Percentiles rank a stretch among this genome's conserved stretches.
phyloP scores from a whole-genome alignment of 1,139 yeast genomes.

The Geotrichum klebahnii region DNA sequence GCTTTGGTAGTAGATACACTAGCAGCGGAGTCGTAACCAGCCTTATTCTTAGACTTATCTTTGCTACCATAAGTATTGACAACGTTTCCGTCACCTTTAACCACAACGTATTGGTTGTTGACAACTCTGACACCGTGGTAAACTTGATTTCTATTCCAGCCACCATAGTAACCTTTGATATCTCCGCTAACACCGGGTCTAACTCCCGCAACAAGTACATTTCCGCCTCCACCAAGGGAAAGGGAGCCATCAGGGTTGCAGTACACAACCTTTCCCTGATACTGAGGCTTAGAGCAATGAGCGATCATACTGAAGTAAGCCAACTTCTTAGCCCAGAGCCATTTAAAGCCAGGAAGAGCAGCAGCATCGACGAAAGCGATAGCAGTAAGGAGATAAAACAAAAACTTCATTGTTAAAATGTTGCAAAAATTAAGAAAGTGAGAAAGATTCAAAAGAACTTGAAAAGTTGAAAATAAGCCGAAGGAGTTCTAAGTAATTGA shows the following conservation, averaged over 20 bases:
- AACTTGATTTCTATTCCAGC: background rate
- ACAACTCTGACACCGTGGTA: background rate
- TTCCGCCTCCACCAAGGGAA: background rate
- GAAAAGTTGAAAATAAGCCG: no score
- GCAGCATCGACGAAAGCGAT: constrained; percentile 5
- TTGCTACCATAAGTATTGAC: no score
- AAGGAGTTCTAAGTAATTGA: no score
- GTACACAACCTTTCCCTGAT: background rate
- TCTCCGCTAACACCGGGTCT: background rate
- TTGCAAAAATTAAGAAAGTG: background rate
- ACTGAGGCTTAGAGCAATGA: background rate
- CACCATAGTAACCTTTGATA: background rate
- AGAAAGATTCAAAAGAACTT: no score
- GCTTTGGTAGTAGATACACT: background rate
- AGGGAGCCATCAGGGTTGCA: constrained; percentile 3
- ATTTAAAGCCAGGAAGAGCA: constrained; percentile 3
- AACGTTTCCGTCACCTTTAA: background rate
- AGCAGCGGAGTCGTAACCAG: background rate
- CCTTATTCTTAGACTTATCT: no score
- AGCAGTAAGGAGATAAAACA: background rate
- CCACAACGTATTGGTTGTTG: background rate
- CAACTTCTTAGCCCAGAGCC: constrained; percentile 1
- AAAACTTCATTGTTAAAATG: background rate
- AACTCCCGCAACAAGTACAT: constrained; percentile 6
- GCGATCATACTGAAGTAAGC: background rate